Base-by-base conservation (phyloP, 768 basidiomycete genomes). In the Serendipita sp. region DNA sequence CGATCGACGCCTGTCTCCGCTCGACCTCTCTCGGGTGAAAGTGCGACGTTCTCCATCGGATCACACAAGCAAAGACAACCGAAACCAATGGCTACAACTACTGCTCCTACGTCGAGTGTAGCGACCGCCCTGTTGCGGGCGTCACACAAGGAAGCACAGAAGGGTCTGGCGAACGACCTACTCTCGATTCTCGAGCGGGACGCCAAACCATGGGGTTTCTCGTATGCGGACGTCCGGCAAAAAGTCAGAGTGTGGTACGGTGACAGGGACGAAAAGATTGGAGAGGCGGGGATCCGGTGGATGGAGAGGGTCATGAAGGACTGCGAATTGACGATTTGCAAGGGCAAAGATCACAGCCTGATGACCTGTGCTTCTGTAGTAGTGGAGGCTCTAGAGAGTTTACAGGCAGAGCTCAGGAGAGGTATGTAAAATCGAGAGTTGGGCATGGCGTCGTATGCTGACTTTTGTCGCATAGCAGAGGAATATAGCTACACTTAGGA, bases 321-420 rank as follows among this genome's bases (percentile, higher is more conserved):
- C 48, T 95, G 92, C 72, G 77, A 79, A 48, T 84, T 99, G 44
- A 83, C 85, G 70, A 85, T 96, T 46, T 84, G 94, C 63, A 84
- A 82, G 70, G 89, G 89, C 44, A 94, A 90, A 18, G 92, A 92
- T 69, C 95, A 99, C 74, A 86, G 85, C 60, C 78, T 99, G 64
- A 92, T 99, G 90, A 96, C 92, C 75, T 86, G 86, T 72, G 88
- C 87, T 72, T 80, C 81, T 65, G 88, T 92, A 37, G 88, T 93
- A 63, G 83, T 93, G 32, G 91, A 93, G 68, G 88, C 89, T 38
- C 75, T 93, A 48, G 91, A 93, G 73, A 68, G 70, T 51, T 66
- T 72, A 28, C 69, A 69, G 37, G 64, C 63, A 45, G 69, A 70
- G 44, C 68, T 66, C 64, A 28, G 51, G 8, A 37, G 64, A 63